Evolutionary conservation across 352 stramenopile genomes (phyloP).

Genomic region (Phytophthora pluvialis): DNA sequence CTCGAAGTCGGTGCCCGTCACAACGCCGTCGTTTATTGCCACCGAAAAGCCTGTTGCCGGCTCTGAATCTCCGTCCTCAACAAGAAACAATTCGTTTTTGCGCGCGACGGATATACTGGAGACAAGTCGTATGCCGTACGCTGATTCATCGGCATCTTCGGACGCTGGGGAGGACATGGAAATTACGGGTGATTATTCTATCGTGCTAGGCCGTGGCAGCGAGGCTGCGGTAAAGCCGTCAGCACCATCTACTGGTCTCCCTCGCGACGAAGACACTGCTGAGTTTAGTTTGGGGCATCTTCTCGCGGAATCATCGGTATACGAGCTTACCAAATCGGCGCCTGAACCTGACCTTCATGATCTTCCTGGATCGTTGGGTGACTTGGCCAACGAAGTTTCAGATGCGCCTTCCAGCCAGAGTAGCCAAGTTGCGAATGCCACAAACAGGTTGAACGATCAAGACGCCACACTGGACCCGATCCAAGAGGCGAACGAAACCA

Average conservation of each 20-base stretch:
- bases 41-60: slow-evolving; percentile 9
- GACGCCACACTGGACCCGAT: slow-evolving; percentile 67
- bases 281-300: slow-evolving; percentile 73
- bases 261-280: slow-evolving; percentile 56
- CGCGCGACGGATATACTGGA: slow-evolving; percentile 27
- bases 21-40: slow-evolving; percentile 15
- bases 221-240: slow-evolving; percentile 11
- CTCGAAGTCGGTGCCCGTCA: slow-evolving; percentile 4
- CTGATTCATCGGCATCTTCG: slow-evolving; percentile 80
- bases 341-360: slow-evolving; percentile 31
- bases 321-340: slow-evolving; percentile 41
- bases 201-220: slow-evolving; percentile 22
- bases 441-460: slow-evolving; percentile 33
- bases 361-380: slow-evolving; percentile 29
- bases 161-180: slow-evolving; percentile 89
- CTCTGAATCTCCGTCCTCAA: slow-evolving; percentile 15
- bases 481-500: slow-evolving; percentile 66
- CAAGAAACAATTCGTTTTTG: slow-evolving; percentile 56
- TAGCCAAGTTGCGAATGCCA: slow-evolving; percentile 10
- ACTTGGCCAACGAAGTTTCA: slow-evolving; percentile 39
- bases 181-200: slow-evolving; percentile 81
- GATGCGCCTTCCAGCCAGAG: slow-evolving; percentile 23
- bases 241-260: slow-evolving; percentile 7
- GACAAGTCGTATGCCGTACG: slow-evolving; percentile 55
- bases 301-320: slow-evolving; percentile 57